Conservation (phyloP, 2,329 filamentous ascomycete genomes). For the Calonectria naviculata region DNA sequence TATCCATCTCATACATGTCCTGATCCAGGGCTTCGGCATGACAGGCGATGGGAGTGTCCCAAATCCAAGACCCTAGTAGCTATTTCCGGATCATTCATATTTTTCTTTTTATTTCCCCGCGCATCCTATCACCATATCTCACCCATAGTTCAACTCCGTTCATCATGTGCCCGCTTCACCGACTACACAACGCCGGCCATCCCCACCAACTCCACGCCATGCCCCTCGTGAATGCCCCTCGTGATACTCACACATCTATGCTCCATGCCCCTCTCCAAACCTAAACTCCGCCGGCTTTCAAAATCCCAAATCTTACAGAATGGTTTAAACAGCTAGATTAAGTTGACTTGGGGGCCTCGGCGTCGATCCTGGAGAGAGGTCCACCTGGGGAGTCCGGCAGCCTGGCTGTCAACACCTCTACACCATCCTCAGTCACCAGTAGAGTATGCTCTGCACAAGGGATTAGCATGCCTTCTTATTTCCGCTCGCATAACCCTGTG, state of each 20-base stretch:
- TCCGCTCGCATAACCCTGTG: neutral
- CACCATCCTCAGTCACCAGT: slow-evolving; percentile 83
- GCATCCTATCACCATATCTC: neutral
- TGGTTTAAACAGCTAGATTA: neutral
- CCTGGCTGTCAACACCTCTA: slow-evolving; percentile 84
- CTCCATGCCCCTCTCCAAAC: neutral
- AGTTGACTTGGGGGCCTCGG: slow-evolving; percentile 17
- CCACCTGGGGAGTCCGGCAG: slow-evolving; percentile 80
- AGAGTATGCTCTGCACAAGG: slow-evolving; percentile 76
- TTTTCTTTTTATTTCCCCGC: neutral
- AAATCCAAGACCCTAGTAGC: neutral
- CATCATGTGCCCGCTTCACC: neutral
- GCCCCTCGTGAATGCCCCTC: too few species aligned
- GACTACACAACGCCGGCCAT: neutral
- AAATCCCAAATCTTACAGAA: neutral
- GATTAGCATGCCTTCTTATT: slow-evolving; percentile 32
- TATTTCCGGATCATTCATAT: neutral
- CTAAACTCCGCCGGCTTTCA: neutral
- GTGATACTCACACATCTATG: slow-evolving; percentile 11
- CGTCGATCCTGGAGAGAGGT: slow-evolving; percentile 67
- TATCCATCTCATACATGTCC: neutral
- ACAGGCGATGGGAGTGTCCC: neutral
- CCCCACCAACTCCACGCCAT: slow-evolving; percentile 10
- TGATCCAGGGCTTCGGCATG: too few species aligned
- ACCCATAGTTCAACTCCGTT: neutral